A percentile compares a stretch with the other conserved stretches of the same genome.
phyloP scores from a whole-genome alignment of 2,329 filamentous ascomycete genomes.

The Pyrenophora teres region DNA sequence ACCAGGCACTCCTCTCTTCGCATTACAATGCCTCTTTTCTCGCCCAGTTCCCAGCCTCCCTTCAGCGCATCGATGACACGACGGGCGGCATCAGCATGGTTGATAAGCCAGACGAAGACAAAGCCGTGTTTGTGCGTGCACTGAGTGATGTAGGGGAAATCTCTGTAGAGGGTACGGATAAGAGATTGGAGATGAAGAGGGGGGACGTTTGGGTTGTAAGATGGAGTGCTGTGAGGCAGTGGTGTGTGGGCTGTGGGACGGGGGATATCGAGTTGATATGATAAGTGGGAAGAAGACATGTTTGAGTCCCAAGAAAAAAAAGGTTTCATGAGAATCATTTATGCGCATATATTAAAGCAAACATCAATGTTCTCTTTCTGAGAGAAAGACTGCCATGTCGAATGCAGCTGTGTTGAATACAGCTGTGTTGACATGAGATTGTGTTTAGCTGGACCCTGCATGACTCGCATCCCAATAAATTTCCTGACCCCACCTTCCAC shows the following conservation, averaged over 20 bases:
- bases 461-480: constrained; percentile 18
- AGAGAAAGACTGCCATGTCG: neutral
- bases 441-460: constrained; percentile 9
- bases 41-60: constrained; percentile 72
- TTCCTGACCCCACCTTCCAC: constrained; percentile 11
- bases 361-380: too few species aligned
- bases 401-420: too few species aligned
- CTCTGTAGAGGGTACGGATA: constrained; percentile 64
- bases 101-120: constrained; percentile 79
- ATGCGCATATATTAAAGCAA: too few species aligned
- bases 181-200: constrained; percentile 51
- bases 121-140: constrained; percentile 82
- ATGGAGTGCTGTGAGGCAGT: constrained; percentile 66
- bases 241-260: constrained; percentile 61
- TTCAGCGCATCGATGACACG: constrained; percentile 89
- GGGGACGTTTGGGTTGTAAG: constrained; percentile 62
- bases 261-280: constrained; percentile 70
- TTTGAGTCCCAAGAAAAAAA: neutral
- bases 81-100: constrained; percentile 92
- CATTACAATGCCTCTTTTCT: constrained; percentile 90
- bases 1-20: constrained; percentile 80
- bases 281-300: constrained; percentile 13
- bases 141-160: constrained; percentile 64
- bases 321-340: neutral
- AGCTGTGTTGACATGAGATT: too few species aligned